Conservation (phyloP, 768 basidiomycete species). For the Podaxis pistillaris region DNA sequence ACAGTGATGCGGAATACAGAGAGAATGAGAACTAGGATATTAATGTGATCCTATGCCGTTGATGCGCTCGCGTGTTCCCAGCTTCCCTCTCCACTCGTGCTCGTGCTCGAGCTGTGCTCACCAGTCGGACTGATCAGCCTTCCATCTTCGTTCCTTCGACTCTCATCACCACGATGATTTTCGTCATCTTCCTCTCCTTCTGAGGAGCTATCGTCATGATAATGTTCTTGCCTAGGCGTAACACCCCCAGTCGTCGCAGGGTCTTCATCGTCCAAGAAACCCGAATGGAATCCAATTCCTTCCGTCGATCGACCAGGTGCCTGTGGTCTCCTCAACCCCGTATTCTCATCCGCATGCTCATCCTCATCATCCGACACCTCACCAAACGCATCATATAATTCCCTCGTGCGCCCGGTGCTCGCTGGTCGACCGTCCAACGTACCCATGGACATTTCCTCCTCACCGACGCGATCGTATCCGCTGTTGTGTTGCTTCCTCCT, state of each 20-base stretch:
- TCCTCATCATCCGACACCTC: conserved; percentile 84
- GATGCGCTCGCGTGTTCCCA: conserved; percentile 69
- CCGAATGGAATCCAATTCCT: conserved; percentile 67
- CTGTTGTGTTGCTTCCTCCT: conserved; percentile 36
- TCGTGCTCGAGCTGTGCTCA: conserved; percentile 31
- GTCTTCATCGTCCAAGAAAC: conserved; percentile 81
- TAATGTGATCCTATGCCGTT: neutral
- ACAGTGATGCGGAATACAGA: neutral
- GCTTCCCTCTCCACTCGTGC: conserved; percentile 60
- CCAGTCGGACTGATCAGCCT: conserved; percentile 17
- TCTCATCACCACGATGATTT: neutral
- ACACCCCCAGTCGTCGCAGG: conserved; percentile 31
- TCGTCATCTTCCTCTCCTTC: conserved; percentile 2
- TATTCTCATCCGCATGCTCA: conserved; percentile 72
- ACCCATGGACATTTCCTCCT: conserved; percentile 79
- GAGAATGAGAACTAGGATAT: conserved; percentile 1
- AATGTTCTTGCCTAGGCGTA: conserved; percentile 27
- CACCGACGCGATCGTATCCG: conserved; percentile 59
- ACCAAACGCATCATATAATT: conserved; percentile 96
- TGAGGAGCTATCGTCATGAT: conserved; percentile 42
- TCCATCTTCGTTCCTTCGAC: conserved; percentile 1
- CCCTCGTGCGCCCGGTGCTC: conserved; percentile 63
- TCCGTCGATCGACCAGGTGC: conserved; percentile 28
- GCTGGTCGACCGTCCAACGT: conserved; percentile 43
- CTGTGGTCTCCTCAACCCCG: conserved; percentile 47